Base-by-base conservation (phyloP, 306 rosid genomes). In the Quillaja saponaria region DNA sequence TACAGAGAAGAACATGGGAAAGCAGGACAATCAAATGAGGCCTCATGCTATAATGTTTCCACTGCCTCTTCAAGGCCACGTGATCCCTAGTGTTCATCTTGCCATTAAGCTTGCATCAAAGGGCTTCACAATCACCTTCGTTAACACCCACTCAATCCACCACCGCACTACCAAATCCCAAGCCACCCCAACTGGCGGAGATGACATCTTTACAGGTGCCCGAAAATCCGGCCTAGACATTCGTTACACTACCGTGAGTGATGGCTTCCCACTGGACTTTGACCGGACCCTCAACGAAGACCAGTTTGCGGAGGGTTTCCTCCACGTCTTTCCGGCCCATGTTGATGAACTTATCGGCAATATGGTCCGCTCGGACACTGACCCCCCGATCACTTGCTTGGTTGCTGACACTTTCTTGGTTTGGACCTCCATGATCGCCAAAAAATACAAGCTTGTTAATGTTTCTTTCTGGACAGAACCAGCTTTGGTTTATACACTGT, bases 401-500 rank as follows among this genome's bases (percentile, higher is more conserved):
- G 62, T 77, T n/a, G 59, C 67, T 40, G 82, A 77, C 28, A 67
- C 75, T 14, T 77, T 77, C 33, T 49, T 39, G 7, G 13, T 41
- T 0, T 72, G 75, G 72, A 4, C 58, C 12, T 21, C 62, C 0
- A 17, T 19, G 52, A 55, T 72, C 33, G 71, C 82, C 59, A 45
- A 56, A 7, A 67, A 72, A 52, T 58, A 71, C 25, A 67, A 72
- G 7, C 75, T 77, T 44, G 41, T 67, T 34, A 21, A 61, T 34
- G 20, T 71, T 42, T 74, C 81, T 18, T 77, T 77, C 58, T 77
- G 81, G 81, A 77, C 78, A 33, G 47, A 71, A 67, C 82, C 82
- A 21, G 75, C 63, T 49, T 6, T 72, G 1, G 64, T 62, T 40
- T 45, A 66, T 0, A 20, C 44, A n/a, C 64, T 72, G 6, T 49